Evolutionary conservation across 208 protist genomes (phyloP), one percentile per base, ranked within the genome.

Genomic region (Blechomonas ayalai): DNA sequence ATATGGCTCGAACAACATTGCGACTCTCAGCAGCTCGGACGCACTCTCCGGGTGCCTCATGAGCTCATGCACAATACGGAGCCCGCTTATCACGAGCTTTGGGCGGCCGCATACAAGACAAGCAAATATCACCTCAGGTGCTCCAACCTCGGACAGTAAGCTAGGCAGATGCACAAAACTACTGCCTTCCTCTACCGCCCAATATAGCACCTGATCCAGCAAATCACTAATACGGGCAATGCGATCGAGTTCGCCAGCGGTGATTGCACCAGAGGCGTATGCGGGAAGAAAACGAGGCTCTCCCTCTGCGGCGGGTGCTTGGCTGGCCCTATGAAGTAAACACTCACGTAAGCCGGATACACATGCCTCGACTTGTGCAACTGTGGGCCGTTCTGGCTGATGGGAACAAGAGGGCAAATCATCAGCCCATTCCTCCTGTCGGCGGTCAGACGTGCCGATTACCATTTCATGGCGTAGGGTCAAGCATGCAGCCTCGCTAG

Each of bases 191-290:
- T 88, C 82, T 13, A 76, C 33, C 9, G 75, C 74, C 78, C 82
- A 92, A 42, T 79, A 79, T 20, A 59, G 52, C 20, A 92, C 42
- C 42, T 76, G 67, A 29, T 82, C 73, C 19, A 92, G 47, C 12
- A 58, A 28, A 33, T 85, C 78, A n/a, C 59, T 42, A 16, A 85
- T 29, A 2, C 20, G 24, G 0, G 35, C 53, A 22, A 83, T 65
- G 8, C 50, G 60, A 3, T 60, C 23, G 34, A 86, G 42, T 13
- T 67, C 65, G 15, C 24, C 52, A 3, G 59, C 37, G n/a, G 35
- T 37, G 19, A 82, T 27, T 4, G 48, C 27, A 1, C 65, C 45
- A 4, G 24, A 22, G 13, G 45, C 54, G 25, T 49, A 58, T 16
- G 54, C 57, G 35, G 27, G 3, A 37, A 51, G 5, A 23, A 37